Base-by-base conservation (phyloP, 192 early-diverging fungal genomes). In the Coemansia sp. region DNA sequence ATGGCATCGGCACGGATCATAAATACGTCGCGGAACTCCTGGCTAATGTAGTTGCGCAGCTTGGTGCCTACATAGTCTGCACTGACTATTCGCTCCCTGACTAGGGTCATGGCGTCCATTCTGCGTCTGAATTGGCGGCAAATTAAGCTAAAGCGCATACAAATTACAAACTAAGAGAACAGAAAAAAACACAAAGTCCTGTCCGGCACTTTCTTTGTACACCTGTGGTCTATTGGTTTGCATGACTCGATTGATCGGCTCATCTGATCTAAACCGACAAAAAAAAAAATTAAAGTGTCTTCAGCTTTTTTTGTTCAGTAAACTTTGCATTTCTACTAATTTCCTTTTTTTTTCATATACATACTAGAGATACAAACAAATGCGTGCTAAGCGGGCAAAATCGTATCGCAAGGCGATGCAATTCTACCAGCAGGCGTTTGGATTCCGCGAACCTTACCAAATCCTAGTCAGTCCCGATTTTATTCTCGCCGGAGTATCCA, bases 401-500 rank as follows among this genome's bases (percentile, higher is more conserved):
- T 80, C 83, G 24, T 91, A 93, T 72, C 93, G 90, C 77, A 86
- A 89, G 64, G 86, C 83, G 55, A 96, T 98, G 91, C 80, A 85
- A 67, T 80, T 93, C 40, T 98, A 97, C 84, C 76, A 79, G 46
- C 78, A 87, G 66, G 86, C 86, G 6, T 97, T 93, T 84, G 91
- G 91, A 0, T 97, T 98, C 77, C 84, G 92, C 62, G 89, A 90
- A 63, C 97, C 97, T n/a, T 98, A 91, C 83, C 97, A 97, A 74
- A 75, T 97, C 12, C 63, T 87, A 87, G 90, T 96, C 12, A 91
- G 95, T 65, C 90, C 90, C 6, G 90, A 91, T 72, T 96, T 98
- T 75, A 79, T 93, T 19, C 77, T 90, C 40, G 86, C 88, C 19
- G 89, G 86, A 10, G 72, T 87, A 50, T 75, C 84, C 36, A 86